Evolutionary conservation across 1,139 yeast species (phyloP), one percentile per base, ranked within the genome.

Genomic region (Saccharomycopsis hybrid): DNA sequence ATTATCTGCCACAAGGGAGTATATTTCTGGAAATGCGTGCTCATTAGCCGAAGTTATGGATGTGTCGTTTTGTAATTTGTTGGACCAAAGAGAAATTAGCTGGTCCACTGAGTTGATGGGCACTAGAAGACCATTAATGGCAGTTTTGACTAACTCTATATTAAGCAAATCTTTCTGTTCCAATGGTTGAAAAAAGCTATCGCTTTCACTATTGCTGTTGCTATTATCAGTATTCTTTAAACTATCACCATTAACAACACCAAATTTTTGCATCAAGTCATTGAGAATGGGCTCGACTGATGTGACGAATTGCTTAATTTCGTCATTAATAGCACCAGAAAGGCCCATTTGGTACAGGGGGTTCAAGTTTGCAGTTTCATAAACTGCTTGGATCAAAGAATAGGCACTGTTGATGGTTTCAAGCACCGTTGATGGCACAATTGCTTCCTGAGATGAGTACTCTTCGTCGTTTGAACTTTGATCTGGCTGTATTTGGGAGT

Each of bases 1-100:
- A 49, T 65, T 70, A 54, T 76, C 80, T 0, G 73, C 69, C 2
- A 73, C 69, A 54, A 66, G 61, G 64, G 74, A 63, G 50, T 65
- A 70, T 45, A 66, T 62, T 47, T 71, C 73, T 0, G 74, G 60
- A 0, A 62, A 40, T 8, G n/a, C n/a, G 7, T 9, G 11, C 24
- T 30, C 45, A 18, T 18, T 18, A 18, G 18, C 18, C 18, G 18
- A 18, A 18, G 18, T 18, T 18, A 18, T 18, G 18, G 18, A 18
- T 18, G 18, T 18, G 7, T 28, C 11, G 7, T 37, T 27, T n/a
- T 25, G n/a, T 11, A 44, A 13, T 13, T 38, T 44, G 33, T 11
- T 3, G 13, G 41, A 44, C 53, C 54, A 51, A 13, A 41, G 28
- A 1, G 4, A n/a, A 5, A 33, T 58, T 60, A 77, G 77, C 65